phyloP scores from a whole-genome alignment of 176 grass and related monocot species.

The Rhipidocladum racemiflorum region DNA sequence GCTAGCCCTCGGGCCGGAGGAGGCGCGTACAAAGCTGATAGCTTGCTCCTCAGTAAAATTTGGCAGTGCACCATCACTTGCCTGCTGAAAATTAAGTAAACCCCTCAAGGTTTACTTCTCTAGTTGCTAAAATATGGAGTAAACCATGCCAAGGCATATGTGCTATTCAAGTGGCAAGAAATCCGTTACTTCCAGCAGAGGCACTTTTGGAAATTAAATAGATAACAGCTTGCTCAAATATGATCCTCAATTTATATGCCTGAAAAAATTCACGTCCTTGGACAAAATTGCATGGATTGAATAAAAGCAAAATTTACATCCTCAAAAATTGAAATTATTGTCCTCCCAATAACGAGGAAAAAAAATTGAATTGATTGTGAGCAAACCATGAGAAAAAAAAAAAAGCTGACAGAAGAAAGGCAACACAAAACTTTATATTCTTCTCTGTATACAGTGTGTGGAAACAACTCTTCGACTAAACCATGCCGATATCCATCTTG shows the following conservation, averaged over 20 bases:
- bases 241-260: not conserved
- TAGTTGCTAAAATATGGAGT: not conserved
- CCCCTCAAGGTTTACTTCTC: not conserved
- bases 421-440: not conserved
- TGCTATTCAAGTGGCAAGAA: not conserved
- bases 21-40: too few relatives aligned
- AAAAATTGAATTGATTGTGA: not conserved
- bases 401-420: not conserved
- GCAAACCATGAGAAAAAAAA: not conserved
- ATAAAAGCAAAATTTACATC: not conserved
- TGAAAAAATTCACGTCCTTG: not conserved
- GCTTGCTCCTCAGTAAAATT: too few relatives aligned
- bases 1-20: too few relatives aligned
- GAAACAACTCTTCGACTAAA: constrained; percentile 24
- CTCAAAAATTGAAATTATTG: not conserved
- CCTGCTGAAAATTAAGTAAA: not conserved
- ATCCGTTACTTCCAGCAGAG: not conserved
- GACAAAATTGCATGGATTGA: constrained; percentile 14
- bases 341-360: not conserved
- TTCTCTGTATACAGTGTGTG: constrained; percentile 1
- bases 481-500: constrained; percentile 1
- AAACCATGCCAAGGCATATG: not conserved
- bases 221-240: not conserved
- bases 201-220: not conserved
- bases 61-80: not conserved